These are phyloP conservation scores for Sclerotiophoma versabilis DNA, from an alignment of 2,329 filamentous ascomycete species.

Conservation along the genomic window DNA sequence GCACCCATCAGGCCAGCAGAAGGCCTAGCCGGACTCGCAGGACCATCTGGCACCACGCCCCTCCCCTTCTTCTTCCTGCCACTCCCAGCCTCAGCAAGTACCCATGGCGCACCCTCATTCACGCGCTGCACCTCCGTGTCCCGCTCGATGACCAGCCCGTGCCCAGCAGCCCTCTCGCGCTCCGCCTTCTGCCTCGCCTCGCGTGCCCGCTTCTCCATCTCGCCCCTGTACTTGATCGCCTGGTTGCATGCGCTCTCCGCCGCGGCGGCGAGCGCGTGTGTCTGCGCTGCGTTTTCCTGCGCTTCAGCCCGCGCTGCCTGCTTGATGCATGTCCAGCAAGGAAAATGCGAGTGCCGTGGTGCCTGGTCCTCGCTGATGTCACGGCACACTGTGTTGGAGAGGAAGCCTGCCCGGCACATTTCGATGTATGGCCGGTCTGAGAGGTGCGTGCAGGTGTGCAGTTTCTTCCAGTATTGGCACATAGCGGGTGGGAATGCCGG, in stretches of 20 bases:
- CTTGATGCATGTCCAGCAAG: conserved; percentile 34
- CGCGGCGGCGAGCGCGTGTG: neutral
- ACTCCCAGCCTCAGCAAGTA: conserved; percentile 23
- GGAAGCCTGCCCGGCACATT: conserved; percentile 30
- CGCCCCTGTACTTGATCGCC: conserved; percentile 15
- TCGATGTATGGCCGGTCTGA: conserved; percentile 33
- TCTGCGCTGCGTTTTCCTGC: neutral
- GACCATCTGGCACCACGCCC: neutral
- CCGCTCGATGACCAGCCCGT: conserved; percentile 16
- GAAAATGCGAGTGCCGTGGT: conserved; percentile 29
- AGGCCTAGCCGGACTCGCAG: neutral
- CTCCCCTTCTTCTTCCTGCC: conserved; percentile 29
- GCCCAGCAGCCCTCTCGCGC: conserved; percentile 28
- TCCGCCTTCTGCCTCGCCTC: conserved; percentile 32
- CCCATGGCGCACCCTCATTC: conserved; percentile 32
- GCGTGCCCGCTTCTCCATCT: conserved; percentile 19
- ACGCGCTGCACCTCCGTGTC: conserved; percentile 24
- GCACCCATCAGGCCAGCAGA: neutral
- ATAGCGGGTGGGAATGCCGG: conserved; percentile 21
- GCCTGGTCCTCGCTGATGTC: conserved; percentile 21
- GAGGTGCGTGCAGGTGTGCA: conserved; percentile 30
- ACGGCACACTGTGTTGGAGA: conserved; percentile 30
- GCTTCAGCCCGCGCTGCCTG: conserved; percentile 18
- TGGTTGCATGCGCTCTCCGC: conserved; percentile 18
- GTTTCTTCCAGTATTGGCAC: conserved; percentile 38